Base-by-base conservation (phyloP, 2,329 filamentous ascomycete genomes). In the Blastomyces parvus region DNA sequence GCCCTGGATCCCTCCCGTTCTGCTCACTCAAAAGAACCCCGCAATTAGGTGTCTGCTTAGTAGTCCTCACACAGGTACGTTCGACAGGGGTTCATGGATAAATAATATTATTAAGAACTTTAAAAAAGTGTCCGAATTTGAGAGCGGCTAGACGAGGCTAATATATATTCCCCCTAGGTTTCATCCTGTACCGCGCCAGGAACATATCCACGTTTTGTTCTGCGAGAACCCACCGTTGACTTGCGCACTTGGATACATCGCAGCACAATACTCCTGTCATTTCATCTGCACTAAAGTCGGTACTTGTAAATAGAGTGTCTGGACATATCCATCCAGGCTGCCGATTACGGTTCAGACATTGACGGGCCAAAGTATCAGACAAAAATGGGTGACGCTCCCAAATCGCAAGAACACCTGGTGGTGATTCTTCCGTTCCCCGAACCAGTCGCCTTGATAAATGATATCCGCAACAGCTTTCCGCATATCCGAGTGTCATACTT, bases 401-500 rank as follows among this genome's bases (percentile, higher is more conserved):
- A 46, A 1, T 8, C 25, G 30, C 38, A 71, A 61, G 77, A 76
- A 64, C 71, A 74, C 62, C 73, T 83, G 44, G 73, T 83, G 30
- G 72, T 76, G 65, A 70, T 78, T 25, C 67, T 81, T 0, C 77
- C 78, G 1, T 76, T 75, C 62, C 73, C 77, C 7, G 74, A 78
- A 61, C 76, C 78, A n/a, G 72, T 70, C 30, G 67, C 71, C 1
- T 67, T 78, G 33, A 65, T 79, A 38, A 71, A 71, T 57, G 69
- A 69, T 59, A 75, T 80, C 61, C 76, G 69, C 46, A 70, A 71
- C 59, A 78, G 74, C 61, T 81, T 76, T 72, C 81, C 76, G 7
- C 69, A 77, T 68, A 73, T 82, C 65, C 73, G 79, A n/a, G 71
- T 83, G 59, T 75, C 72, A 11, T 82, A 76, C 65, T 66, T 74